Base-by-base conservation (phyloP, 1,139 yeast genomes). In the Pichia sp. region DNA sequence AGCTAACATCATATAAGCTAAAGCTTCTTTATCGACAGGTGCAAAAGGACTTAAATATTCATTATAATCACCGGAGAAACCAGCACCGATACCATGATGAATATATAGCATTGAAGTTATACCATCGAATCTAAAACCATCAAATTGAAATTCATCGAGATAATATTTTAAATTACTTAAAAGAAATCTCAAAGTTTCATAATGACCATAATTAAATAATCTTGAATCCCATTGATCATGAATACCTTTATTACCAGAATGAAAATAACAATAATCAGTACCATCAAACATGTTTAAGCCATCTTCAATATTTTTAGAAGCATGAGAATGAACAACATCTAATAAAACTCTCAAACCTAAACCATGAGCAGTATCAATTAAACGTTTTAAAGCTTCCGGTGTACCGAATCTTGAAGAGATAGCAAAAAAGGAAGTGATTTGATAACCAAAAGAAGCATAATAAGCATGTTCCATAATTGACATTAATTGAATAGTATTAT, bases 401-500 rank as follows among this genome's bases (percentile, higher is more conserved):
- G 95, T 78, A 22, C 98, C 98, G 55, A 70, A 91, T 50, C 97
- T 73, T 8, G 96, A 88, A 33, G 93, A 80, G 23, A 76, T 72
- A 1, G 97, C 97, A 61, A 86, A 91, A 59, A 89, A 91, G 46
- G 83, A 85, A 31, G 97, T 89, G 25, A 91, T 80, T 62, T 91
- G 98, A 62, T 91, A 91, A 6, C 98, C 98, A 61, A 91, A 91
- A 1, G 95, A 86, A 1, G 97, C 98, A 60, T 91, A 91, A 62
- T 91, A 91, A 1, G 98, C 97, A 61, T 91, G 98, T 62, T 91
- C 98, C 98, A 91, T 91, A 38, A 91, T 74, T 0, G 98, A 96
- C 98, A 91, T 91, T 57, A 91, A 71, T 63, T 91, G 98, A 53
- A 91, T 83, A 7, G 95, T 80, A 59, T 91, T 87, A 62, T 91